Base-by-base conservation (phyloP, 2,329 filamentous ascomycete species). In the Colletotrichum gigasporum region DNA sequence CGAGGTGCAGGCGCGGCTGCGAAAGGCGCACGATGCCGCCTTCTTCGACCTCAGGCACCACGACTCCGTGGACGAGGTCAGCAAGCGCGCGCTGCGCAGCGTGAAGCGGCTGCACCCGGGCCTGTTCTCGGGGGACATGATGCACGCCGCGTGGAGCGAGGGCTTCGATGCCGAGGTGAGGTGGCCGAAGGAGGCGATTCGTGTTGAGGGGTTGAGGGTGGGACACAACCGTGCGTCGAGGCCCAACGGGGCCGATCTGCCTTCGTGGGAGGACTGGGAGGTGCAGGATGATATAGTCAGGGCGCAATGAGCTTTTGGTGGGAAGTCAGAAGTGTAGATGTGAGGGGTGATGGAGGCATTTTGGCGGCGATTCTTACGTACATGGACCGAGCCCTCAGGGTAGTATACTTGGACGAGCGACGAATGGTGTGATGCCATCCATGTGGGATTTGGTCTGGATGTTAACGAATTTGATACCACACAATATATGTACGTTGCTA, bases 11-110 rank as follows among this genome's bases (percentile, higher is more conserved):
- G 75, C 81, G 39, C 71, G 79, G 57, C 71, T 88, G 41, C 80
- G 82, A 28, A 74, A 78, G 28, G 72, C 76, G 32, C 84, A 86
- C 68, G 80, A 84, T 14, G 70, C 77, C 3, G 78, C 82, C 5
- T 88, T 88, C 72, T 86, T 87, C 68, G 74, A 78, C 30, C 72
- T 88, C 56, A 75, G 85, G 24, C 85, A 88, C 69, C 78, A 81
- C 68, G 85, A 88, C 64, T 87, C 84, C 12, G 85, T 88, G 0
- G 86, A 88, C 65, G 84, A 86, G 44, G 83, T 88, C 22, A 83
- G 85, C 20, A 82, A 82, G 48, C 81, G 84, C 18, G 85, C 85
- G 4, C 70, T 87, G 67, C 80, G 78, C 69, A 82, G 81, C 42
- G 82, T 88, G 79, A 79, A 80, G 66, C 73, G 76, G 14, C 68